A percentile compares a stretch with the other conserved stretches of the same genome.
Conservation (phyloP, 225 moss, liverwort and hornwort species). For the Antitrichia curtipendula region DNA sequence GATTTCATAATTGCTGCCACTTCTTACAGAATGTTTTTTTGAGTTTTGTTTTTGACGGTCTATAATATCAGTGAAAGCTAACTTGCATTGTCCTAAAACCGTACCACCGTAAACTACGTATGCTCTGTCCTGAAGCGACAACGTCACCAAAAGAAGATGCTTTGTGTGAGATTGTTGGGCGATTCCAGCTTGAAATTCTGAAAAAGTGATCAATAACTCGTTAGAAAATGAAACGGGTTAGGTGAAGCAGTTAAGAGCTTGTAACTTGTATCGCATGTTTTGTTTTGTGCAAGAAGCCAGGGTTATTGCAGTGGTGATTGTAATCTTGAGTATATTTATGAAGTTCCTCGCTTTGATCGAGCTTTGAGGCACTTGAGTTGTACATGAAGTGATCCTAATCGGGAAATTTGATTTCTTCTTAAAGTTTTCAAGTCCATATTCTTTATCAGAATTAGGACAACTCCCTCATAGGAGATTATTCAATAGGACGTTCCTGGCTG, state of each 20-base stretch:
- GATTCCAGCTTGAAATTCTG: neutral
- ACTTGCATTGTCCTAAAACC: neutral
- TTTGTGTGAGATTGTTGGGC: neutral
- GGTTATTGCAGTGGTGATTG: neutral
- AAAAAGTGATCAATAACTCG: neutral
- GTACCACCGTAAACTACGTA: neutral
- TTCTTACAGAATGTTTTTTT: neutral
- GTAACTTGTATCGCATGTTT: neutral
- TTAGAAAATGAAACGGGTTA: neutral
- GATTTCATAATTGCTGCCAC: neutral
- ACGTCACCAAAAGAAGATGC: neutral
- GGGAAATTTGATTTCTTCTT: neutral
- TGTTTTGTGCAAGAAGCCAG: neutral
- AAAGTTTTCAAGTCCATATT: neutral
- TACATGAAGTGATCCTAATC: neutral
- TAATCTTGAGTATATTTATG: neutral
- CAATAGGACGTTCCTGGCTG: neutral
- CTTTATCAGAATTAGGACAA: neutral
- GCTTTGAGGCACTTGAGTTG: neutral
- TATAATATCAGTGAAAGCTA: neutral
- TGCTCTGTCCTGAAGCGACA: neutral
- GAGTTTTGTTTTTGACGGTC: neutral
- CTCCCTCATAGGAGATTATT: neutral
- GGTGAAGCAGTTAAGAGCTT: neutral
- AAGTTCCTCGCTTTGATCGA: neutral